phyloP scores from a whole-genome alignment of 2,329 filamentous ascomycete genomes.

The Tolypocladium nubicola region DNA sequence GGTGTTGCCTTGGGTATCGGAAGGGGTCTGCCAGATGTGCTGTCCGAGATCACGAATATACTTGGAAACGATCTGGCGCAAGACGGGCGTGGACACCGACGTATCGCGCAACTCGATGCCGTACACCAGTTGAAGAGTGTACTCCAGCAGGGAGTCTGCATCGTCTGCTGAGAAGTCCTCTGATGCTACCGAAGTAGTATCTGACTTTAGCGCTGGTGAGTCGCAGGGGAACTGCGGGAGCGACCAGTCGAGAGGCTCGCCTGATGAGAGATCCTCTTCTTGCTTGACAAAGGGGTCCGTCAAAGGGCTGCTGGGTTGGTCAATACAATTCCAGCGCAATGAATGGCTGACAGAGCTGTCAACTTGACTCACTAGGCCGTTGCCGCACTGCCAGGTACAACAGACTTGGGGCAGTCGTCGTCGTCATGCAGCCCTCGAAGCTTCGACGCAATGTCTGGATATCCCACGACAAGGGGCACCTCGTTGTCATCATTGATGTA shows the following conservation, averaged over 20 bases:
- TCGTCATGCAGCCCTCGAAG: not conserved
- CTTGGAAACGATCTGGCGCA: conserved; percentile 19
- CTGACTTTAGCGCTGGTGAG: conserved; percentile 6
- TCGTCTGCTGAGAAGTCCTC: conserved; percentile 22
- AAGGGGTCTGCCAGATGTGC: conserved; percentile 19
- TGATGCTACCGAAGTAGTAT: conserved; percentile 12
- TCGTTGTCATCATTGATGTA: conserved; percentile 27
- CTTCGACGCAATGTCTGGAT: conserved; percentile 9
- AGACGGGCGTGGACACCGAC: conserved; percentile 13
- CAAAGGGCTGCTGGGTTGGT: conserved; percentile 1
- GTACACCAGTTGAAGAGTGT: conserved; percentile 25
- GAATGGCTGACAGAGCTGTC: not conserved
- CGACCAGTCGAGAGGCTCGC: conserved; percentile 6
- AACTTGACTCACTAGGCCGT: not conserved
- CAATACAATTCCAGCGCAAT: not conserved
- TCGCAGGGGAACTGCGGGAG: conserved; percentile 1
- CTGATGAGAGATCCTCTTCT: conserved; percentile 5
- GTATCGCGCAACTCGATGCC: conserved; percentile 24
- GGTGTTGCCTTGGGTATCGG: conserved; percentile 14
- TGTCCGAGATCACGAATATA: conserved; percentile 22
- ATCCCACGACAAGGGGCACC: conserved; percentile 12
- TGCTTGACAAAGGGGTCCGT: conserved; percentile 3
- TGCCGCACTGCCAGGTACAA: not conserved
- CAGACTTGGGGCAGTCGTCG: not conserved
- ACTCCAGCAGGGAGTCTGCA: conserved; percentile 22